Percentiles rank a stretch among this genome's conserved stretches.
phyloP scores from a whole-genome alignment of 1,284 basidiomycete species.

The Vanrija pseudolonga region DNA sequence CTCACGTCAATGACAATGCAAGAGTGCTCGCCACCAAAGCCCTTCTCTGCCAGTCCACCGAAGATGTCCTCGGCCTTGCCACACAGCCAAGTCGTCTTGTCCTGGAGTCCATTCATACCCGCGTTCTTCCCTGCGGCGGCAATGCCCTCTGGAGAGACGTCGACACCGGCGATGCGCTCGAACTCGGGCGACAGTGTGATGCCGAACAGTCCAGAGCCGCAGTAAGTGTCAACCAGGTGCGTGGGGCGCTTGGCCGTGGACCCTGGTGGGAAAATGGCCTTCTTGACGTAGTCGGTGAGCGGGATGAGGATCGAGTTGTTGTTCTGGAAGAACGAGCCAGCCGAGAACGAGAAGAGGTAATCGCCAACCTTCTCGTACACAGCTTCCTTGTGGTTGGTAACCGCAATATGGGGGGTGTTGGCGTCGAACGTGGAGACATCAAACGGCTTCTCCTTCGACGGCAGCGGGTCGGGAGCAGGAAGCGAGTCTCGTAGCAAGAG shows the following conservation, averaged over 20 bases:
- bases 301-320: slow-evolving; percentile 88
- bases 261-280: slow-evolving; percentile 61
- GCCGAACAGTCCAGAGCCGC: slow-evolving; percentile 83
- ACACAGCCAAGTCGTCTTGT: slow-evolving; percentile 52
- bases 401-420: slow-evolving; percentile 59
- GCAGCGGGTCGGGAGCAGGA: slow-evolving; percentile 26
- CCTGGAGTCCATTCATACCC: slow-evolving; percentile 59
- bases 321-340: slow-evolving; percentile 94
- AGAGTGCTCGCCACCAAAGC: slow-evolving; percentile 39
- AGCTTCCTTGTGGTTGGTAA: slow-evolving; percentile 75
- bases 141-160: slow-evolving; percentile 72
- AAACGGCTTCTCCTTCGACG: slow-evolving; percentile 34
- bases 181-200: slow-evolving; percentile 81
- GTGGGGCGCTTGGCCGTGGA: slow-evolving; percentile 53
- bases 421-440: slow-evolving; percentile 16
- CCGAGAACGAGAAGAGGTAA: slow-evolving; percentile 80
- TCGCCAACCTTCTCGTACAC: slow-evolving; percentile 82
- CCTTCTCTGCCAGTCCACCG: slow-evolving; percentile 34
- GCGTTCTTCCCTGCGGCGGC: slow-evolving; percentile 76
- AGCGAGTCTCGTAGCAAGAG: slow-evolving; percentile 87
- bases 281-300: slow-evolving; percentile 74
- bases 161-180: slow-evolving; percentile 78
- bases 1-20: slow-evolving; percentile 49
- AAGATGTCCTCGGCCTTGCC: slow-evolving; percentile 58
- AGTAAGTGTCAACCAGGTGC: slow-evolving; percentile 88